phyloP scores from a whole-genome alignment of 129 eudicot genomes.

The Solidago caesia region DNA sequence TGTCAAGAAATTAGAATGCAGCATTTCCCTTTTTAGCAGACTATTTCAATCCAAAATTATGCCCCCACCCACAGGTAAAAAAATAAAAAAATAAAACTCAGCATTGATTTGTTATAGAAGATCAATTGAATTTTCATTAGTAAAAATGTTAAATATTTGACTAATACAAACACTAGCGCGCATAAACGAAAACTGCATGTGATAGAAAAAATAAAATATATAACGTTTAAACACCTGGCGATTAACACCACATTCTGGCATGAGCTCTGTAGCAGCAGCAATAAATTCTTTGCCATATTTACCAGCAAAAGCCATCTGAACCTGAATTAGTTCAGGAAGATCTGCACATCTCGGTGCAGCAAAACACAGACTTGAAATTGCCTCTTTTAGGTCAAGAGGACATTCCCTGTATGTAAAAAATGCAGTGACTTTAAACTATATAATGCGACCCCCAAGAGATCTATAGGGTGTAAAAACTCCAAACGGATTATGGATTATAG shows the following conservation, averaged over 20 bases:
- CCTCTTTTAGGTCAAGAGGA: constrained; percentile 90
- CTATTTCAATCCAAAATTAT: not conserved
- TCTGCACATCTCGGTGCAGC: constrained; percentile 99
- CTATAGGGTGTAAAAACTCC: not conserved
- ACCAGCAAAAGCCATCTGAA: constrained; percentile 73
- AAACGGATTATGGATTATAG: not conserved
- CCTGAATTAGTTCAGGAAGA: constrained; percentile 78
- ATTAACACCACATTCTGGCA: constrained; percentile 98
- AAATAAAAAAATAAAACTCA: not conserved
- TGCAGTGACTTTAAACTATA: not conserved
- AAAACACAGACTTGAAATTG: constrained; percentile 93
- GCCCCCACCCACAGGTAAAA: not conserved
- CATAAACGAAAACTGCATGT: not conserved
- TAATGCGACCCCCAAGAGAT: not conserved
- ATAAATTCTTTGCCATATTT: constrained; percentile 95
- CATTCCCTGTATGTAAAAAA: constrained; percentile 64
- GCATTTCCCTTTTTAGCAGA: constrained; percentile 8
- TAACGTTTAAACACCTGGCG: constrained; percentile 65
- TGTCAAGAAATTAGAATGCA: not conserved
- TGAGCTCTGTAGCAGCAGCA: constrained; percentile 83
- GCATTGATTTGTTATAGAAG: not conserved
- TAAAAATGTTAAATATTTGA: not conserved
- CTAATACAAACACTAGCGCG: not conserved
- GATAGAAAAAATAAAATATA: not conserved
- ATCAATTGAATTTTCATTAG: not conserved